Evolutionary conservation across 2,329 filamentous ascomycete genomes (phyloP).

Genomic region (Chrysosporium queenslandicum): DNA sequence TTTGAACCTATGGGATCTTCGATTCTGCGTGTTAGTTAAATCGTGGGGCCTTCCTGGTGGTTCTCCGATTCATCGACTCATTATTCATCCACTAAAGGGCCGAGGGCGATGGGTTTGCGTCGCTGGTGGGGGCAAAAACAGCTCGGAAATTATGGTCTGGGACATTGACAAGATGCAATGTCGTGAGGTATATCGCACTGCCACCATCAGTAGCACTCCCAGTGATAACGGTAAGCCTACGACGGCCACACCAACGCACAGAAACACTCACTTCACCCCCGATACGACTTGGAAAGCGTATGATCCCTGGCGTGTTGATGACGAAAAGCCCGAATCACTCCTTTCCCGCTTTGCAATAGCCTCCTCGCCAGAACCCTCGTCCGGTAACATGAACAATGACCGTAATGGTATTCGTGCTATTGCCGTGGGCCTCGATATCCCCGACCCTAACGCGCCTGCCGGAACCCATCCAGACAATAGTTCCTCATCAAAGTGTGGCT

Average conservation of each 20-base stretch:
- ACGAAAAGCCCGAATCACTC: constrained; percentile 78
- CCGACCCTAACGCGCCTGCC: constrained; percentile 56
- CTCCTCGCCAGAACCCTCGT: constrained; percentile 45
- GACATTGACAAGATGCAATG: constrained; percentile 85
- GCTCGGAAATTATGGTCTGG: constrained; percentile 82
- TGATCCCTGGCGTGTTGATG: constrained; percentile 79
- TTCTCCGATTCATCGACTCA: constrained; percentile 66
- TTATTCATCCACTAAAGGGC: constrained; percentile 66
- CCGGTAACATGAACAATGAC: constrained; percentile 18
- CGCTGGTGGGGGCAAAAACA: constrained; percentile 73
- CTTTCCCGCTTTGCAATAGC: constrained; percentile 66
- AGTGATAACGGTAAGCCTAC: constrained; percentile 24
- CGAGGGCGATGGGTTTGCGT: constrained; percentile 80
- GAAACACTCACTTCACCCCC: constrained; percentile 17
- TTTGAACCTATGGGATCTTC: constrained; percentile 87
- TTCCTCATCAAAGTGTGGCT: constrained; percentile 56
- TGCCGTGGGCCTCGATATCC: constrained; percentile 58
- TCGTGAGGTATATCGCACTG: constrained; percentile 70
- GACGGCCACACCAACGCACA: constrained; percentile 12
- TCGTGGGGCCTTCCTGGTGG: constrained; percentile 80
- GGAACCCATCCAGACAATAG: constrained; percentile 20
- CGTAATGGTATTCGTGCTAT: constrained; percentile 60
- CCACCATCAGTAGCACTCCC: constrained; percentile 23
- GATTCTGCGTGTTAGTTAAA: constrained; percentile 81
- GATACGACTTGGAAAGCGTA: constrained; percentile 49